Percentiles rank a stretch among this genome's conserved stretches.
These are phyloP conservation scores for Rhizopogon vesiculosus DNA, from an alignment of 768 basidiomycete species.

Conservation along the genomic window DNA sequence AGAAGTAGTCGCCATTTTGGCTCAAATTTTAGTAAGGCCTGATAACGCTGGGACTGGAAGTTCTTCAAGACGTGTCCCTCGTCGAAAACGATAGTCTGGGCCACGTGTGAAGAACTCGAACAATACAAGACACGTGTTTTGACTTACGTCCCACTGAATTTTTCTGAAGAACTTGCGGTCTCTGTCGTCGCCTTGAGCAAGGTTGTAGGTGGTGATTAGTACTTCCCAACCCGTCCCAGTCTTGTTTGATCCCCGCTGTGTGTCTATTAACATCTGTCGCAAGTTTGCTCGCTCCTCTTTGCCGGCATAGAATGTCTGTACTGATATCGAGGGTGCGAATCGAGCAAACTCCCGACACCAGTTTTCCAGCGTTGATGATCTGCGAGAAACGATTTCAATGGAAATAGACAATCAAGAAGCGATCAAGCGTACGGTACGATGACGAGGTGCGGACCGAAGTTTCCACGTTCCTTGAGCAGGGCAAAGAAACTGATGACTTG, in stretches of 20 bases:
- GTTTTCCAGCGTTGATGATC: conserved; percentile 95
- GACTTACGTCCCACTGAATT: conserved; percentile 86
- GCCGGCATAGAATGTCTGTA: conserved; percentile 91
- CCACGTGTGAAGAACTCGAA: background rate
- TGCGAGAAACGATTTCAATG: conserved; percentile 23
- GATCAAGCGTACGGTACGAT: conserved; percentile 80
- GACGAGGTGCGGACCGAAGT: conserved; percentile 83
- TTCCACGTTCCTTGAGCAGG: conserved; percentile 74
- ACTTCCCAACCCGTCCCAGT: conserved; percentile 79
- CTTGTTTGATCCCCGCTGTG: conserved; percentile 42
- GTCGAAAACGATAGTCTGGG: conserved; percentile 88
- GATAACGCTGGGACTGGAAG: conserved; percentile 95
- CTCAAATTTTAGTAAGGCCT: conserved; percentile 77
- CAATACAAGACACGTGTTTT: background rate
- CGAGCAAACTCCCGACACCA: conserved; percentile 96
- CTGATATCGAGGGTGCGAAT: conserved; percentile 81
- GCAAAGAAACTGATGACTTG: conserved; percentile 98
- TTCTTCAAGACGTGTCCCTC: conserved; percentile 98
- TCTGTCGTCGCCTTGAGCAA: conserved; percentile 81
- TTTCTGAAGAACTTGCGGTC: conserved; percentile 93
- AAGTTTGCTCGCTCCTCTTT: conserved; percentile 80
- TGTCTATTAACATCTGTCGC: conserved; percentile 66
- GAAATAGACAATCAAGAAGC: background rate
- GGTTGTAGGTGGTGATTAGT: conserved; percentile 91
- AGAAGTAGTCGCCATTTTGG: conserved; percentile 89